phyloP scores from a whole-genome alignment of 2,329 filamentous ascomycete species.

The Ceratocystis diversiconidia region DNA sequence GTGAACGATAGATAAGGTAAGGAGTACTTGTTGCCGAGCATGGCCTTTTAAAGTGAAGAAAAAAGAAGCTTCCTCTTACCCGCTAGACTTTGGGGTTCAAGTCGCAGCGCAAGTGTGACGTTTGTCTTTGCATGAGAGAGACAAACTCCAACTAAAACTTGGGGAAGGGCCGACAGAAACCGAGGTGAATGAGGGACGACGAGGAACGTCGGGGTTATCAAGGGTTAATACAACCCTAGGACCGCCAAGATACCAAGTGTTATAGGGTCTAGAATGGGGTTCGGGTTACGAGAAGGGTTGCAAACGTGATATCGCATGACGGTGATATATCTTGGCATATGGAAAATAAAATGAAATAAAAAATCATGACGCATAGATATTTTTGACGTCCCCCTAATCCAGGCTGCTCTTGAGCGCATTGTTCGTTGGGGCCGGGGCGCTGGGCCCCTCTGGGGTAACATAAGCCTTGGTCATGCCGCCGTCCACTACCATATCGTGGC shows the following conservation, averaged over 20 bases:
- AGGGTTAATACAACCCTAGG: background rate
- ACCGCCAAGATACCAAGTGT: background rate
- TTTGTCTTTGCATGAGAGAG: background rate
- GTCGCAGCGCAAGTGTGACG: background rate
- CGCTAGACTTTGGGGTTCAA: background rate
- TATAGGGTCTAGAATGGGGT: too few species aligned
- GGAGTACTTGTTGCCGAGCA: background rate
- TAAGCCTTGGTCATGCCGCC: conserved; percentile 51
- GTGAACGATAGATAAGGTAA: background rate
- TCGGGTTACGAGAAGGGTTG: too few species aligned
- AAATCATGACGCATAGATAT: too few species aligned
- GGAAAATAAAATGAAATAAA: too few species aligned
- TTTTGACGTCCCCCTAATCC: background rate
- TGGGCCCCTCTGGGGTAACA: conserved; percentile 22
- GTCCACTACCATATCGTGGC: conserved; percentile 55
- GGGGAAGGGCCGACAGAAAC: background rate
- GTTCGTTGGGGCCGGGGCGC: conserved; percentile 39
- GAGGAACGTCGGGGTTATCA: background rate
- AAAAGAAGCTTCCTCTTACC: background rate
- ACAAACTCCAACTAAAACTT: background rate
- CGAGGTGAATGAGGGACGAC: background rate
- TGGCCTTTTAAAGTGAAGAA: background rate
- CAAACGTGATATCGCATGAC: too few species aligned
- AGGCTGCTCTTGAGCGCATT: conserved; percentile 37
- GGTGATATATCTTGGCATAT: too few species aligned